Base-by-base conservation (phyloP, 1,284 basidiomycete species). In the Irpex sp. region DNA sequence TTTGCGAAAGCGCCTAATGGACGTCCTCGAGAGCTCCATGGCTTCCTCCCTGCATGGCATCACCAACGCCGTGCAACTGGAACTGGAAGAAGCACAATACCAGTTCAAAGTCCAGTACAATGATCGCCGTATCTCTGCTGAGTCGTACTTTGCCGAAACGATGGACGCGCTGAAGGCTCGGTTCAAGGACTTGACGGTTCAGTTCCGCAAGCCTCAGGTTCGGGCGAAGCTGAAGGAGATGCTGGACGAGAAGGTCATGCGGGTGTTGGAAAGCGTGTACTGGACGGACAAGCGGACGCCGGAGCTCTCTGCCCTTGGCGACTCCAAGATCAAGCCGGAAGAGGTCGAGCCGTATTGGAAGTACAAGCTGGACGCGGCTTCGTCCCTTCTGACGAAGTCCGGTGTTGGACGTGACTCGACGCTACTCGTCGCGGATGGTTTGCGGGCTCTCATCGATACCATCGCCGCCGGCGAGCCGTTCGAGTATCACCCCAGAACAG, bases 81-180 rank as follows among this genome's bases (percentile, higher is more conserved):
- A 99, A 76, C 85, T 98, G 11, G 97, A 99, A 76, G 97, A 98
- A 72, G 91, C 97, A 1, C 89, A 89, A 34, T 99, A 99, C 76
- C 96, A 98, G 76, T 99, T 99, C 86, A 99, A 99, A 77, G 96
- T 99, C 0, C 95, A 98, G 76, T 99, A 99, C 82, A 99, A 99
- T 74, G 97, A 99, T 77, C 88, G 95, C 19, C 86, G 92, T 31
- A 93, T 98, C 69, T 93, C 93, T 0, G 89, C 97, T 9, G 97
- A 99, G 76, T 96, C 93, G 2, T 99, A 99, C 73, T 94, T 98
- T 58, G 96, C 97, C 15, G 97, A 99, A 78, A 96, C 95, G 2
- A 91, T 98, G 78, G 97, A 99, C 72, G 82, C 85, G 6, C 86
- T 99, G 69, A 99, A 99, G 78, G 84, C 87, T 0, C 88, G 92